Evolutionary conservation across 805 yeast species (phyloP), one percentile per base, ranked within the genome.

Genomic region (Cyberlindnera sargentensis): DNA sequence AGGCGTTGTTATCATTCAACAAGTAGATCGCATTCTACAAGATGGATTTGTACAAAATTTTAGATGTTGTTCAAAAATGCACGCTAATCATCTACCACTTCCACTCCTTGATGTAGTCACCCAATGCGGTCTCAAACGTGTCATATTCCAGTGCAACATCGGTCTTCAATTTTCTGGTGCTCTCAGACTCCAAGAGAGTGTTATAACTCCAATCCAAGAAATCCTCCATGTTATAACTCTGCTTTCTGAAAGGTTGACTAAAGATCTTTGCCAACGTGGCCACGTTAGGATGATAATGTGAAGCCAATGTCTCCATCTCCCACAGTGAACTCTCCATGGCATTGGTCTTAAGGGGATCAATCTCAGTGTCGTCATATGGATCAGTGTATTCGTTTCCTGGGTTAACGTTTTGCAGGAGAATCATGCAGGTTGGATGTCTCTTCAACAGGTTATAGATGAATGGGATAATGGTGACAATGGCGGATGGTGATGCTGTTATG

Each of bases 221-320:
- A 60, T 93, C 98, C 61, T 93, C 99, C 72, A 93, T 71, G 61
- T 85, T 85, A 62, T 93, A 93, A 53, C 77, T 76, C 44, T 84
- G 80, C 61, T 93, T 93, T 58, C 82, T 77, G 67, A 89, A 91
- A 3, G 96, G 96, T 64, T 93, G 96, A 20, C 80, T 73, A 58
- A 86, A 84, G 29, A 93, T 85, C 59, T 80, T 82, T 15, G 96
- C 96, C 53, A 93, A 70, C 0, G 96, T 84, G 2, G 96, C 91
- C 9, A 93, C 88, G 56, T 93, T 93, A 11, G 98, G 97, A 65
- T 93, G 98, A 59, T 89, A 91, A 61, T 93, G 99, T 9, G 76
- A 64, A 68, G 82, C 78, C 44, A 85, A 65, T 0, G 95, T 72
- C 46, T 84, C 86, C 44, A 91, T 60, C 63, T 93, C 99, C 99